Base-by-base conservation (phyloP, 148 eudicot species). In the Rheum nobile region DNA sequence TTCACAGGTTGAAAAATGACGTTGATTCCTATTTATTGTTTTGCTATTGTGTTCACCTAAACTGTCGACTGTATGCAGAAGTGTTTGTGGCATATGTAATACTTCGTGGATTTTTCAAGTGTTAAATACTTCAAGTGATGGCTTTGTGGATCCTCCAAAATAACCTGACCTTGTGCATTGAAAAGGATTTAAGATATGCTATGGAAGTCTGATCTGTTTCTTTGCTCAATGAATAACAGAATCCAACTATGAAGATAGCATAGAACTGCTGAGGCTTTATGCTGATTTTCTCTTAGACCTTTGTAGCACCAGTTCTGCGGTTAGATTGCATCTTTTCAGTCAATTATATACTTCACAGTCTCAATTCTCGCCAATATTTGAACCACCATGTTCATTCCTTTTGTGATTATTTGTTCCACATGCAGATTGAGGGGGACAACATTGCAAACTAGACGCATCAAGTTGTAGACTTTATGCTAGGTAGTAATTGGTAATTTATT, bases 251-350 rank as follows among this genome's bases (percentile, higher is more conserved):
- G n/a, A n/a, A n/a, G n/a, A n/a, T n/a, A n/a, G n/a, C n/a, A n/a
- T 67, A 12, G 98, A 90, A 72, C 89, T 85, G 80, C 90, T 94
- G 72, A 84, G 86, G 77, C 79, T 89, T 42, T 83, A 97, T 4
- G 89, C 83, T 80, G 96, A 91, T 81, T 94, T 91, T 83, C 97
- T 94, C 0, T 93, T 87, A 83, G 93, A 91, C 81, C 88, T 91
- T 75, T 94, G 97, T 74, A 89, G 84, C 67, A 76, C 84, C 32
- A 73, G 82, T 73, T 74, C 72, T 67, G 77, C 87, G 79, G 81
- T 77, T 38, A 82, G 86, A 44, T 82, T 83, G 82, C 75, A 34
- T 26, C 55, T 78, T 47, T 28, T 67, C 11, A 12, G 26, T 75
- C 44, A 37, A 3, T 39, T 38, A 71, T 32, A 9, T 21, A 67